Percentiles rank a stretch among this genome's conserved stretches.
These are phyloP conservation scores for Fusarium scirpi DNA, from an alignment of 2,329 filamentous ascomycete species.

Conservation along the genomic window DNA sequence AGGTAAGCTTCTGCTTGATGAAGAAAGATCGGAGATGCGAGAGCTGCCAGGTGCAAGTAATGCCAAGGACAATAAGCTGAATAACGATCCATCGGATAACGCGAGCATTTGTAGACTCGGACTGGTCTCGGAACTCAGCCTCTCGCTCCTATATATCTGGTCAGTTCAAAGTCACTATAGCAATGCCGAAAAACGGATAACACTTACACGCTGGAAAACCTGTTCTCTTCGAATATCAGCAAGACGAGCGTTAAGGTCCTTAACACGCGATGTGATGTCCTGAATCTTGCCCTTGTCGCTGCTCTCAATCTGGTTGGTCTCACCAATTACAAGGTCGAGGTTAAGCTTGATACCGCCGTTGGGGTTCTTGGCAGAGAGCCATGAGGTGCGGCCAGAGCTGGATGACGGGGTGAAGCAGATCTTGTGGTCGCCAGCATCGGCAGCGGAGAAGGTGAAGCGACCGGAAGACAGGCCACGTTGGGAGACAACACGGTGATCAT, in stretches of 20 bases:
- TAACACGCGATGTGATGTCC: constrained; percentile 88
- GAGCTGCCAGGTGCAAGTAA: constrained; percentile 96
- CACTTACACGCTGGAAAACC: constrained; percentile 88
- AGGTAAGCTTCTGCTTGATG: constrained; percentile 99
- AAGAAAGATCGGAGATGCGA: constrained; percentile 97
- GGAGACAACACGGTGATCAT: constrained; percentile 94
- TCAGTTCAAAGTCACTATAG: constrained; percentile 12
- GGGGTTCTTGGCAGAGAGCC: constrained; percentile 73
- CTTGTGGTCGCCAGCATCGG: constrained; percentile 94
- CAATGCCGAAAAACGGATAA: neutral
- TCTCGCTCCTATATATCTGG: constrained; percentile 80
- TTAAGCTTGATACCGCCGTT: constrained; percentile 85
- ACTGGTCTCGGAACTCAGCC: constrained; percentile 97
- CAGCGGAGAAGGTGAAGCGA: constrained; percentile 94
- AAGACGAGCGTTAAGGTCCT: constrained; percentile 87
- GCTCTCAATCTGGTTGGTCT: constrained; percentile 93
- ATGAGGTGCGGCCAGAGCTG: constrained; percentile 74
- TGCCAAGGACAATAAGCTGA: constrained; percentile 84
- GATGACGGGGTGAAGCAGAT: constrained; percentile 93
- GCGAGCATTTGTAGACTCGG: constrained; percentile 89
- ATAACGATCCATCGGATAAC: constrained; percentile 95
- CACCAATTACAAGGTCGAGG: constrained; percentile 92
- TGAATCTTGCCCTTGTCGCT: constrained; percentile 93
- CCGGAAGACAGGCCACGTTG: constrained; percentile 81
- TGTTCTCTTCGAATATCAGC: constrained; percentile 93